Base-by-base conservation (phyloP, 179 eudicot species). In the Heliamphora pulchella region DNA sequence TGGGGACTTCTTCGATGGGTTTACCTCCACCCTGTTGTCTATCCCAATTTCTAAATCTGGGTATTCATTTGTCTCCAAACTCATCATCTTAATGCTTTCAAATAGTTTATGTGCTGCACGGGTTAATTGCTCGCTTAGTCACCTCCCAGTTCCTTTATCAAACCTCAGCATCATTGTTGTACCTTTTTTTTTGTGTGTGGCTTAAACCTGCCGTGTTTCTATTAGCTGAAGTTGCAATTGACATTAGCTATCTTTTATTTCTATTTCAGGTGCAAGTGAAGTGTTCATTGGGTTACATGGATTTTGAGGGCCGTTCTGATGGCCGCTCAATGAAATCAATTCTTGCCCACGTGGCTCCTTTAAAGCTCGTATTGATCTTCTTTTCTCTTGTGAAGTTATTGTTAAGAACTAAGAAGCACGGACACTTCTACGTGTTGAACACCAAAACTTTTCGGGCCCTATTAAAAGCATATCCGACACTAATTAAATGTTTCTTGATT, bases 261-360 rank as follows among this genome's bases (percentile, higher is more conserved):
- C 47, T 79, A 43, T 76, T 62, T 81, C 93, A 94, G 98, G 97
- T 92, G 65, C 92, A 91, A 87, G 97, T 92, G 83, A 92, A 90
- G 84, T 91, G 93, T 84, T 88, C 92, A 4, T 82, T 94, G 84
- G 76, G 87, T 73, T 96, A 91, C 88, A 88, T 90, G 97, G 99
- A 94, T 86, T 92, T 88, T 81, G 99, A 94, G 87, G 99, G 97
- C 39, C 96, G 94, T 78, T 92, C 99, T 81, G 99, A 94, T 87
- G 97, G 99, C 84, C 91, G 94, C 73, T 96, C 98, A 69, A 89
- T 96, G 48, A 92, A 94, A 84, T 90, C 94, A 69, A 92, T 94
- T 83, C 89, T 92, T 55, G 88, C 91, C 54, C 97, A 91, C 71
- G 98, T 96, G 80, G 91, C 96, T 82, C 99, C 99, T 57, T 81